Base-by-base conservation (phyloP, 179 eudicot genomes). In the Actinidia polygama region DNA sequence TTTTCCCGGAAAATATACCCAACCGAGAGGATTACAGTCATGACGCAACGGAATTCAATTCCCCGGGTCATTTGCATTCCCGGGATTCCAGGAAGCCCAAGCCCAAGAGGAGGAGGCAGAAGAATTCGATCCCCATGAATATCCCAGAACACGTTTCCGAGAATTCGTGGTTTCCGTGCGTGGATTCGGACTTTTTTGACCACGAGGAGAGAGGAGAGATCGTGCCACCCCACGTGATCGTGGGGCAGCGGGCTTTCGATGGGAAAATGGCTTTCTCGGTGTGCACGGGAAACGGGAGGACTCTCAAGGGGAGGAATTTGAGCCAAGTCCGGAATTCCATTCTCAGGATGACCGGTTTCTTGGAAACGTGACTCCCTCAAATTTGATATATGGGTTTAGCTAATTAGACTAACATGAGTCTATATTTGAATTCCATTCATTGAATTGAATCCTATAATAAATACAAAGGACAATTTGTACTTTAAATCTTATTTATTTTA, bases 321-420 rank as follows among this genome's bases (percentile, higher is more conserved):
- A 76, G 89, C 24, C 69, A 81, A 81, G 88, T 89, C 14, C 53
- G 91, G 66, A 83, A 87, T 87, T 75, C 85, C 5, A 79, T 89
- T 81, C 87, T 89, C 24, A 77, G 83, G 78, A 81, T 87, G 88
- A 89, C 91, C 9, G 91, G 91, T 23, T 89, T 87, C 76, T 73
- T 89, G 73, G 91, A 89, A 83, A 74, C 87, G 18, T 89, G 78
- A 85, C 19, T 36, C 23, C 49, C 23, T 49, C 36, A n/a, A n/a
- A n/a, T n/a, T n/a, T n/a, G n/a, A n/a, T n/a, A n/a, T n/a, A n/a
- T n/a, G n/a, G n/a, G n/a, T n/a, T n/a, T n/a, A n/a, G n/a, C n/a
- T n/a, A n/a, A n/a, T n/a, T n/a, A n/a, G n/a, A n/a, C n/a, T n/a
- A n/a, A n/a, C n/a, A n/a, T n/a, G n/a, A n/a, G n/a, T n/a, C n/a